phyloP scores from a whole-genome alignment of 441 rosid genomes.

The Daphne laureola region DNA sequence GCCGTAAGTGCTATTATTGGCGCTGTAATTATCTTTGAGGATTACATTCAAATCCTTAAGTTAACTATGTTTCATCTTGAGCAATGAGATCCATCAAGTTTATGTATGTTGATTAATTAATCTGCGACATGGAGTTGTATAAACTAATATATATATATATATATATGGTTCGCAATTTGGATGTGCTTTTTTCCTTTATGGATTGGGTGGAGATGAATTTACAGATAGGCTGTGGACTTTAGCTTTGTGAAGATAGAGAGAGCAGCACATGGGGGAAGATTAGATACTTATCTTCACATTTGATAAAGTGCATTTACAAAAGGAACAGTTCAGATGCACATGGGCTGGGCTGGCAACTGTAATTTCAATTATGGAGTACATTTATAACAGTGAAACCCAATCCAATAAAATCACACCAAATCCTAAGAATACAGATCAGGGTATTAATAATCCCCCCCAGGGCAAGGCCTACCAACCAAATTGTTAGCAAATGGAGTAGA shows the following conservation, averaged over 20 bases:
- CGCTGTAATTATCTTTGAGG: too few species aligned
- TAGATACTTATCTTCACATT: slow-evolving; percentile 10
- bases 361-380: neutral
- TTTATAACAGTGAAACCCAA: neutral
- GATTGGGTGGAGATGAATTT: too few species aligned
- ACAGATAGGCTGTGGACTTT: too few species aligned
- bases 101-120: too few species aligned
- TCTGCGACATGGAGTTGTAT: too few species aligned
- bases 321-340: slow-evolving; percentile 17
- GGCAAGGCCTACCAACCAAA: slow-evolving; percentile 3
- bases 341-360: slow-evolving; percentile 7
- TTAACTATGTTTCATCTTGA: too few species aligned
- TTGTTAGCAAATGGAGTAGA: slow-evolving; percentile 8
- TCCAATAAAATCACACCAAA: slow-evolving; percentile 10
- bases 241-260: neutral
- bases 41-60: too few species aligned
- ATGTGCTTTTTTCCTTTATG: too few species aligned
- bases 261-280: slow-evolving; percentile 14
- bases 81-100: too few species aligned
- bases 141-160: too few species aligned
- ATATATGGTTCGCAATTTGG: too few species aligned
- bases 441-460: slow-evolving; percentile 13
- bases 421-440: slow-evolving; percentile 15
- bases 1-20: neutral
- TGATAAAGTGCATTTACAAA: slow-evolving; percentile 9